Percentiles rank a stretch among this genome's conserved stretches.
Evolutionary conservation across 495 filamentous ascomycete genomes (phyloP).

Genomic region (Hyaloscypha variabilis): DNA sequence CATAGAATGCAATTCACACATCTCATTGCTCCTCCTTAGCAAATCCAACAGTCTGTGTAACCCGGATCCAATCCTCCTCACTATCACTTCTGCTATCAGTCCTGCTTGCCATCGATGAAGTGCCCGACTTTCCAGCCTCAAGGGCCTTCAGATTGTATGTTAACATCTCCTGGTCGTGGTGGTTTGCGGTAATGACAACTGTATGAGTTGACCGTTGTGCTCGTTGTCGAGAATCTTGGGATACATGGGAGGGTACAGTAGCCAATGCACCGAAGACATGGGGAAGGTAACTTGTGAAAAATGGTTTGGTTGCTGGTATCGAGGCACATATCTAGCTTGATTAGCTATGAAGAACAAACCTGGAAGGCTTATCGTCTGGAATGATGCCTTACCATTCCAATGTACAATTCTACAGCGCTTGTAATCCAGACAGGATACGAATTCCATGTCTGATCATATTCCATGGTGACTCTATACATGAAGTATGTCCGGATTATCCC

Average conservation of each 20-base stretch:
- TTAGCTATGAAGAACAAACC: not conserved
- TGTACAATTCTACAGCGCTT: constrained; percentile 57
- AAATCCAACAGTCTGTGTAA: constrained; percentile 5
- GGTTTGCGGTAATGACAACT: not conserved
- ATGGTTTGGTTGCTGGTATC: constrained; percentile 55
- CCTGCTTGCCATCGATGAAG: not conserved
- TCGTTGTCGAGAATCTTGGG: not conserved
- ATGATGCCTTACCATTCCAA: constrained; percentile 56
- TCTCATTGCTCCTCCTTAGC: not conserved
- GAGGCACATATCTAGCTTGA: constrained; percentile 54
- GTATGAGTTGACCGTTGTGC: not conserved
- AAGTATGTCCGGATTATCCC: constrained; percentile 55
- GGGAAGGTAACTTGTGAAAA: constrained; percentile 48
- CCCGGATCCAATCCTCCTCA: constrained; percentile 2
- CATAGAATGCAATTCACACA: too few relatives aligned
- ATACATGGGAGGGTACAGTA: not conserved
- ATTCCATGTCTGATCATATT: constrained; percentile 56
- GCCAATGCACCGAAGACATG: constrained; percentile 32
- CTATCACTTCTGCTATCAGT: not conserved
- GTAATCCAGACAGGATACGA: constrained; percentile 55
- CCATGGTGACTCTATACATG: constrained; percentile 15
- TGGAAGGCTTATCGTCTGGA: not conserved
- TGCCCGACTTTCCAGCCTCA: not conserved
- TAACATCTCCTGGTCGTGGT: not conserved
- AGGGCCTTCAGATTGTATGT: constrained; percentile 7